phyloP scores from a whole-genome alignment of 805 yeast species.

The Candida ulmi region DNA sequence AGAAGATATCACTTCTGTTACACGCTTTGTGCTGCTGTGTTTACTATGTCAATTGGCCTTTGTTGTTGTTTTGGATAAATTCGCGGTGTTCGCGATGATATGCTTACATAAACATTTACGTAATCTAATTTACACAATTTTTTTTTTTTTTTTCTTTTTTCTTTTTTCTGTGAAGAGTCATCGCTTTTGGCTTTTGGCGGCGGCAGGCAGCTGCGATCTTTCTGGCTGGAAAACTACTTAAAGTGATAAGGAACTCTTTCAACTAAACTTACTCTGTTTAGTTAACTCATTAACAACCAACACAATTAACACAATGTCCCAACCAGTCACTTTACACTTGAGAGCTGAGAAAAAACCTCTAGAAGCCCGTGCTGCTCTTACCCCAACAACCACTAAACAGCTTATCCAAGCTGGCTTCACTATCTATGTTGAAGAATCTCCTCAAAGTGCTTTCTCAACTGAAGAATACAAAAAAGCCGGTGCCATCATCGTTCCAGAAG shows the following conservation, averaged over 20 bases:
- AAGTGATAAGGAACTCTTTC: neutral
- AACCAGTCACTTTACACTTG: slow-evolving; percentile 65
- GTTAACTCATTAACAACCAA: neutral
- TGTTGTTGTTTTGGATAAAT: too few relatives aligned
- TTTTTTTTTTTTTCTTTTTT: neutral
- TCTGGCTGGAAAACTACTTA: too few relatives aligned
- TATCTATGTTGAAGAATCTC: slow-evolving; percentile 81
- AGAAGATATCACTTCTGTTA: too few relatives aligned
- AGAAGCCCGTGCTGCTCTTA: slow-evolving; percentile 95
- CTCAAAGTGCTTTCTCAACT: slow-evolving; percentile 73
- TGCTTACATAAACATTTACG: too few relatives aligned
- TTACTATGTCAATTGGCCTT: too few relatives aligned
- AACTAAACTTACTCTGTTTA: too few relatives aligned
- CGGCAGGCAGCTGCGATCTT: too few relatives aligned
- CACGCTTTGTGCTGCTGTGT: too few relatives aligned
- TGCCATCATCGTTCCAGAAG: slow-evolving; percentile 83
- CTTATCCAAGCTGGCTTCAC: slow-evolving; percentile 84
- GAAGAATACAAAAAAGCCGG: slow-evolving; percentile 79
- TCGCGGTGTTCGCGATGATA: too few relatives aligned
- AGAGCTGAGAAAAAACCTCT: slow-evolving; percentile 97
- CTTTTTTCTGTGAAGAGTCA: neutral
- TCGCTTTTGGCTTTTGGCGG: too few relatives aligned
- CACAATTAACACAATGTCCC: slow-evolving; percentile 11
- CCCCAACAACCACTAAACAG: slow-evolving; percentile 85
- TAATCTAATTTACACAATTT: too few relatives aligned